Evolutionary conservation across 495 filamentous ascomycete species (phyloP).

Genomic region (Xylaria acuta): DNA sequence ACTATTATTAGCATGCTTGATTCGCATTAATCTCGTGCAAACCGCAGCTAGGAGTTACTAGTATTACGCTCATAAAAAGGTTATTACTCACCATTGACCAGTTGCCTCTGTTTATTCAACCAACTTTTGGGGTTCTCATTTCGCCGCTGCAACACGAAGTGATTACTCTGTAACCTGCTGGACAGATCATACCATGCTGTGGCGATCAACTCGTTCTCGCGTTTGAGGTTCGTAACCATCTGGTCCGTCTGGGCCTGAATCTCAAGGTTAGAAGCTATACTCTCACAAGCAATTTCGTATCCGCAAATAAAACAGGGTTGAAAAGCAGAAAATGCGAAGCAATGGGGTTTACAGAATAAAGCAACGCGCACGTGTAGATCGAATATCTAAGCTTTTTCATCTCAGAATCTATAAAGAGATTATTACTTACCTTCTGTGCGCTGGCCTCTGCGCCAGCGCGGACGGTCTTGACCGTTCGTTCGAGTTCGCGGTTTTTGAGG

Average conservation of each 20-base stretch:
- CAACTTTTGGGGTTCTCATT: constrained; percentile 84
- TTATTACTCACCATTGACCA: constrained; percentile 65
- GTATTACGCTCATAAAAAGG: too few relatives aligned
- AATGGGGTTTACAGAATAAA: constrained; percentile 22
- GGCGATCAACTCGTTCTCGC: constrained; percentile 83
- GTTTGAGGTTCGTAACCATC: constrained; percentile 71
- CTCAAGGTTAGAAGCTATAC: constrained; percentile 34
- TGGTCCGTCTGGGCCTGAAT: constrained; percentile 63
- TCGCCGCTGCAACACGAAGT: constrained; percentile 74
- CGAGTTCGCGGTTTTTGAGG: constrained; percentile 54
- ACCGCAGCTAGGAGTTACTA: too few relatives aligned
- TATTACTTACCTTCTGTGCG: constrained; percentile 56
- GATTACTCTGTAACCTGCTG: constrained; percentile 84
- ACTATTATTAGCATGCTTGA: constrained; percentile 6
- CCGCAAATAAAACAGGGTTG: not conserved
- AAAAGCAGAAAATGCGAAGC: not conserved
- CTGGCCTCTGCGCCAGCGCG: constrained; percentile 51
- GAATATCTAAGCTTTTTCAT: not conserved
- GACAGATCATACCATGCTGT: constrained; percentile 94
- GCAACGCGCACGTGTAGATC: constrained; percentile 5
- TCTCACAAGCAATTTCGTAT: too few relatives aligned
- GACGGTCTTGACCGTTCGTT: constrained; percentile 52
- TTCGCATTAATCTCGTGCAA: not conserved
- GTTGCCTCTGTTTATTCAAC: constrained; percentile 85
- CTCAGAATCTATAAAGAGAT: constrained; percentile 22